Conservation (phyloP, 768 basidiomycete genomes). For the Termitomyces bulborhizus region DNA sequence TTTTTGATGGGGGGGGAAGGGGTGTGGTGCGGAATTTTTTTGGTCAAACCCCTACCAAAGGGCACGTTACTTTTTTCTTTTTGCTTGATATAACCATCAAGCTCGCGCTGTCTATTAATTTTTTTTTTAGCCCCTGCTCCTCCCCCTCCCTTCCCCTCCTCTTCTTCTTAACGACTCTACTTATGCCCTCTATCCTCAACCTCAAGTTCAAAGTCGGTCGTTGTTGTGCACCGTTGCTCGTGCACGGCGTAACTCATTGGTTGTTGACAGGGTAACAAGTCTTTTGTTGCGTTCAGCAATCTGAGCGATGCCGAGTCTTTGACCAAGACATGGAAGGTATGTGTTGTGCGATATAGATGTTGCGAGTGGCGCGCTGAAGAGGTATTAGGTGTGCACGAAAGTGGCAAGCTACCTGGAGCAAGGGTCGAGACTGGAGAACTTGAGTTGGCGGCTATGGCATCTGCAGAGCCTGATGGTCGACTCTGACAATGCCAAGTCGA, state of each 20-base stretch:
- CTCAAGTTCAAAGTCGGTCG: slow-evolving; percentile 74
- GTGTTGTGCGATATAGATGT: neutral
- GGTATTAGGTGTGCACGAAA: slow-evolving; percentile 71
- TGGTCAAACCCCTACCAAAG: too few relatives aligned
- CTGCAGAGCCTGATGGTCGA: slow-evolving; percentile 90
- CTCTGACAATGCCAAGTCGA: slow-evolving; percentile 81
- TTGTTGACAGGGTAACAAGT: slow-evolving; percentile 69
- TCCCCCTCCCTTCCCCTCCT: too few relatives aligned
- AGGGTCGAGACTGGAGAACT: slow-evolving; percentile 85
- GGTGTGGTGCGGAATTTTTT: too few relatives aligned
- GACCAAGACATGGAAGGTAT: slow-evolving; percentile 88
- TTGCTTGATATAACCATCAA: too few relatives aligned
- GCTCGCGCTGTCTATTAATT: too few relatives aligned
- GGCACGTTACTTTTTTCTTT: too few relatives aligned
- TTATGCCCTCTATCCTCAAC: slow-evolving; percentile 78
- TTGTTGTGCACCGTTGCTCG: too few relatives aligned
- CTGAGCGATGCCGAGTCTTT: slow-evolving; percentile 78
- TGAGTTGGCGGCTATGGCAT: slow-evolving; percentile 91
- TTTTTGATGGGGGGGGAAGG: too few relatives aligned
- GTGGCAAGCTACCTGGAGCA: slow-evolving; percentile 89
- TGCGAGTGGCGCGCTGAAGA: too few relatives aligned
- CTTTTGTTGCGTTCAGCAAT: slow-evolving; percentile 90
- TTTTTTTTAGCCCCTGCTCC: slow-evolving; percentile 4
- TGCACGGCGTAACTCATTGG: too few relatives aligned
- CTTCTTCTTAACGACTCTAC: neutral